Evolutionary conservation across 257 asterid genomes (phyloP), one percentile per base, ranked within the genome.

Genomic region (Salvia splendens): DNA sequence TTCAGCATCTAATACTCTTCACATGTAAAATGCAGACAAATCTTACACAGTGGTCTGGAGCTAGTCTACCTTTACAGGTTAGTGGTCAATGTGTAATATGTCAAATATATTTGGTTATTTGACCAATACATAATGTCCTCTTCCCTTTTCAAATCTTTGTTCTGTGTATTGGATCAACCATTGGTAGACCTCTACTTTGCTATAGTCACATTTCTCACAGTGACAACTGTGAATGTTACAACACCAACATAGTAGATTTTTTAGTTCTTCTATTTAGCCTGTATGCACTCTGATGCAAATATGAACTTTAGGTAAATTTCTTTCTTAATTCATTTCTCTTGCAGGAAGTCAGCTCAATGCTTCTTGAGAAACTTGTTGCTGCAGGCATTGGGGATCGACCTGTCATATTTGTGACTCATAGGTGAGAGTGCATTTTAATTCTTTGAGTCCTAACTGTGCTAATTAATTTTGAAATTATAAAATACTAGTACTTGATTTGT

Each of bases 41-140:
- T 85, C 96, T 94, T 63, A 91, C 97, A 10, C 97, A 88, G 75
- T 94, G 99, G 99, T 88, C 97, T 20, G 99, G 99, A 53, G 97
- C 99, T 65, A 94, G 97, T 77, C 86, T 94, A 65, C 99, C 99
- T 54, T 96, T 94, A 77, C 97, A 91, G 99, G 99, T 91, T 66
- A 69, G 86, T 70, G 8, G 55, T 28, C 64, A 8, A 20, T 70
- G 24, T 42, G 6, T 53, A 17, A 49, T 68, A 54, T 54, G 33
- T 56, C 55, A 4, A 17, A 8, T 45, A 24, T 45, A 24, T 51
- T 47, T 54, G 45, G 20, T 66, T 35, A 62, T 50, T 35, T 7
- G 12, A 36, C 57, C 6, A 5, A 52, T 61, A 24, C 63, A 48
- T 62, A 55, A 62, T 67, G 28, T 32, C 30, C 33, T 69, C 61